A percentile compares a stretch with the other conserved stretches of the same genome.
Conservation (phyloP, 305 asterid genomes). For the Nicotiana rustica region DNA sequence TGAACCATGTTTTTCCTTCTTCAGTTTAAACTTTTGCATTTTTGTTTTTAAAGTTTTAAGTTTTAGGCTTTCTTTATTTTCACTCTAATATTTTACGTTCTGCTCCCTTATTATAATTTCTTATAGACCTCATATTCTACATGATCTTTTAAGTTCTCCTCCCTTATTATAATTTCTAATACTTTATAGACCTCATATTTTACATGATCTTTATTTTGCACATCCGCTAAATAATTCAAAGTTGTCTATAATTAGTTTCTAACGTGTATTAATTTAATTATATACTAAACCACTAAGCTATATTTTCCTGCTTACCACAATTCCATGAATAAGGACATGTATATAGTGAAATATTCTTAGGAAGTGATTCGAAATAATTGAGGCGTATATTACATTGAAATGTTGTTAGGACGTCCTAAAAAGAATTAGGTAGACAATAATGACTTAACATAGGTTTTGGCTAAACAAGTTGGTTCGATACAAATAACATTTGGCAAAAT, state of each 20-base stretch:
- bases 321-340: background rate
- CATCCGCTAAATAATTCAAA: background rate
- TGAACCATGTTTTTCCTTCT: background rate
- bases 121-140: too few relatives aligned
- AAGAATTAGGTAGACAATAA: slow-evolving; percentile 6
- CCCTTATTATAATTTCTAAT: background rate
- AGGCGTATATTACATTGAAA: background rate
- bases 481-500: slow-evolving; percentile 5
- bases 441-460: slow-evolving; percentile 20
- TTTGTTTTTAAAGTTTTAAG: too few relatives aligned
- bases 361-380: slow-evolving; percentile 25
- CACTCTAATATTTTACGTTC: background rate
- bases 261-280: slow-evolving; percentile 16
- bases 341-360: slow-evolving; percentile 13
- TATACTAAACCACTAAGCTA: background rate
- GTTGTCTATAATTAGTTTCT: background rate
- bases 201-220: background rate
- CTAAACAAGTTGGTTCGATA: background rate
- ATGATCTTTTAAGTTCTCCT: background rate
- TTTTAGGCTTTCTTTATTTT: background rate
- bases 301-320: background rate
- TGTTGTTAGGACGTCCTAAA: background rate
- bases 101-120: too few relatives aligned
- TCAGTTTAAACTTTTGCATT: background rate
- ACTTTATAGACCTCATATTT: background rate